Evolutionary conservation across 331 rosid genomes (phyloP), one percentile per base, ranked within the genome.

Genomic region (Pyrus hybrid): DNA sequence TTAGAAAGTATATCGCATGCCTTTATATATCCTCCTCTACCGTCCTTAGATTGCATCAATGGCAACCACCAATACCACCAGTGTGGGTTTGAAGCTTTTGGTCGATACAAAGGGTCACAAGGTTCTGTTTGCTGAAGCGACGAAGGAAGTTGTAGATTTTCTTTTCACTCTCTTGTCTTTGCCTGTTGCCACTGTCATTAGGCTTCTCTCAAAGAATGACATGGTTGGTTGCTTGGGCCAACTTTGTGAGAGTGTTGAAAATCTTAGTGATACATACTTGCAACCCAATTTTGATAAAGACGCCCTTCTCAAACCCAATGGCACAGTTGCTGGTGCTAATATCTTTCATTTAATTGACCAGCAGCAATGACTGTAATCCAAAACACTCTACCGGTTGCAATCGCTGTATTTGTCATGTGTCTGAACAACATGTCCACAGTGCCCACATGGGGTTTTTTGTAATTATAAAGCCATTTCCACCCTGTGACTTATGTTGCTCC

Each of bases 81-180:
- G 45, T 49, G 56, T 49, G 17, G 5, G 56, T 17, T 49, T 85
- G 69, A 85, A 85, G 71, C 83, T 85, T 20, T 32, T 79, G 18
- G 4, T 85, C 3, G 61, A 85, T 68, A 43, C 56, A 32, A 45
- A 63, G 3, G 3, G 7, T 0, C 1, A 68, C 0, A 76, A 41
- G 47, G 47, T 41, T 41, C 47, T 41, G 47, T 41, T 41, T 41
- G 47, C 14, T 41, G 47, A 41, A 41, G 5, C 47, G 47, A 41
- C 4, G 1, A 41, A 41, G 47, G 14, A 41, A 41, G 47, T 41
- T 11, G 47, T 41, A 41, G 47, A 41, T 41, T 41, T 41, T 41
- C 47, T 41, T 41, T 41, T 41, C 67, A 23, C 68, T 13, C 21
- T 84, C 1, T 26, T 80, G 5, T 8, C 77, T 0, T 20, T 80